phyloP scores from a whole-genome alignment of 2,329 filamentous ascomycete species.

The Paraphoma chrysanthemicola region DNA sequence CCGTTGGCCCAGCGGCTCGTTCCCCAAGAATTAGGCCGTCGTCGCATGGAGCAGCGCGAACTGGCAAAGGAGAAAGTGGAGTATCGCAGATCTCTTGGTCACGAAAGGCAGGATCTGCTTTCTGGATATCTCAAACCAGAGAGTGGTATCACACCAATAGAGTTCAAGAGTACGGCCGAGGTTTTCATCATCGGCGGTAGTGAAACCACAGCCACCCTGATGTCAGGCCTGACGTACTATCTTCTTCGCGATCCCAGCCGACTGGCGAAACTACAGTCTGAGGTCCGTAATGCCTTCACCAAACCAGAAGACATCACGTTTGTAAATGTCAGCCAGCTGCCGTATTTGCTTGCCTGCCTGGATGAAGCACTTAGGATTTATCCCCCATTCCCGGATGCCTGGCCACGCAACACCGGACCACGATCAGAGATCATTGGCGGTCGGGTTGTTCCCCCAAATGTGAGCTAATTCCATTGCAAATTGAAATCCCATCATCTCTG shows the following conservation, averaged over 20 bases:
- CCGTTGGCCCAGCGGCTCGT: conserved; percentile 8
- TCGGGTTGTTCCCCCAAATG: conserved; percentile 25
- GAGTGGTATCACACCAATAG: conserved; percentile 16
- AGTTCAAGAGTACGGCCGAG: conserved; percentile 35
- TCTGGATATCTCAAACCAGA: conserved; percentile 44
- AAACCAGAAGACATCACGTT: conserved; percentile 27
- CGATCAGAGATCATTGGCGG: conserved; percentile 33
- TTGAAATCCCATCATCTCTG: neutral
- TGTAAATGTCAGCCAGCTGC: conserved; percentile 20
- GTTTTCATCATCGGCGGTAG: conserved; percentile 38
- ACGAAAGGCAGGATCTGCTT: conserved; percentile 18
- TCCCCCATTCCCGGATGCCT: conserved; percentile 50
- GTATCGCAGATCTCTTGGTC: conserved; percentile 18
- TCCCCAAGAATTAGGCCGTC: conserved; percentile 10
- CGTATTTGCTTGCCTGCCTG: conserved; percentile 52
- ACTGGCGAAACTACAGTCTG: conserved; percentile 21
- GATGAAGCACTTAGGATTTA: conserved; percentile 54
- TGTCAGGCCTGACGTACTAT: conserved; percentile 35
- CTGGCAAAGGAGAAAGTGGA: conserved; percentile 25
- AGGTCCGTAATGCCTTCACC: conserved; percentile 24
- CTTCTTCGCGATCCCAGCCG: conserved; percentile 25
- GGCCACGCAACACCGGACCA: conserved; percentile 36
- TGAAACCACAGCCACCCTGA: conserved; percentile 35
- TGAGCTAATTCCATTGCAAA: no score
- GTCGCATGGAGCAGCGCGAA: conserved; percentile 12